Base-by-base conservation (phyloP, 441 rosid genomes). In the Adansonia madagascariensis region DNA sequence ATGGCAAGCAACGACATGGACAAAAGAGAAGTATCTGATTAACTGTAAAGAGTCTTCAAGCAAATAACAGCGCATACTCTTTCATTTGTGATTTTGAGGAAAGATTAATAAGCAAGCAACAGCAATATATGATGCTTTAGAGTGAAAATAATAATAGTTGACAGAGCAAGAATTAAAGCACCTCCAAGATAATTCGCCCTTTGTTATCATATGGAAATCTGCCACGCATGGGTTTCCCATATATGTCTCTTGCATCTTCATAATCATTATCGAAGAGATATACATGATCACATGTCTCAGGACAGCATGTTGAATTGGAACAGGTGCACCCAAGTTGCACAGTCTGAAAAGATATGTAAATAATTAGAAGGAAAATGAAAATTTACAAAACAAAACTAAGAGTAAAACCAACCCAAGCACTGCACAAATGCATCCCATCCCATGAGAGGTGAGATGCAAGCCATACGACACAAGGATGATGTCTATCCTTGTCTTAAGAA, bases 241-340 rank as follows among this genome's bases (percentile, higher is more conserved):
- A 76, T 75, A 89, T 84, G 88, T 97, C 99, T 85, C 85, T 93
- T 61, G 98, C 98, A 74, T 94, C 97, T 80, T 91, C 97, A 77
- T 91, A 94, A 87, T 97, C 99, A 82, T 84, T 86, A 79, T 85
- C 92, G 47, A 94, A 97, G 80, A 97, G 98, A 88, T 94, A 94
- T 44, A 92, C 94, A 20, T 94, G 99, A 84, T 89, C 94, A 85
- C 99, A 97, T 52, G 85, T 85, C 82, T 80, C 88, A 80, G 98
- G 89, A 71, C 74, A 77, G 85, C 99, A 97, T 43, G 80, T 73
- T 73, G 93, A 82, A 78, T 85, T 75, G n/a, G 86, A 77, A 83
- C 99, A 97, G 71, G 86, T 79, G 83, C 98, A 97, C 20, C 91
- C 90, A 80, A 93, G 84, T 75, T 93, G 93, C 89, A 88, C 79